Conservation (phyloP, 148 eudicot species). For the Dianthus caryophyllus region DNA sequence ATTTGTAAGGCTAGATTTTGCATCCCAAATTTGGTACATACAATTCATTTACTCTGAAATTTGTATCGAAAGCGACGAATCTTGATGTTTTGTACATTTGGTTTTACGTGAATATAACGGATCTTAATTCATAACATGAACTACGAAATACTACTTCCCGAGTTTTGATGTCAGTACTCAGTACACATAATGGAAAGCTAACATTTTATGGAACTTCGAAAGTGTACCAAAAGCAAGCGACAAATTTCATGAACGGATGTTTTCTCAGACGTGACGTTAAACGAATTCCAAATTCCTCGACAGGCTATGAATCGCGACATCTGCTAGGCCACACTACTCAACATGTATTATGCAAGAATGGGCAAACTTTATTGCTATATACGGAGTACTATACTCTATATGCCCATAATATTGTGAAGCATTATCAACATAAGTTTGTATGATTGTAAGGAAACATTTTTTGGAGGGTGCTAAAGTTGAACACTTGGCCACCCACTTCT, state of each 20-base stretch:
- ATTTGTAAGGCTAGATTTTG: conserved; percentile 20
- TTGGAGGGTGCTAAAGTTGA: conserved; percentile 25
- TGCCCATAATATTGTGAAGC: conserved; percentile 25
- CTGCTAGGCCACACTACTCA: neutral
- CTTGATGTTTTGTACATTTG: too few species aligned
- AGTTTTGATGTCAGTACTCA: too few species aligned
- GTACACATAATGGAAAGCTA: too few species aligned
- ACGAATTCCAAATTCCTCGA: neutral
- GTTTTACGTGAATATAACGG: too few species aligned
- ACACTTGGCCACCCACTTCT: conserved; percentile 25
- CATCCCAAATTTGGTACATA: conserved; percentile 22
- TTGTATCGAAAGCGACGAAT: conserved; percentile 2
- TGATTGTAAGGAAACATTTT: conserved; percentile 23
- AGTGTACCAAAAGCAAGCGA: neutral
- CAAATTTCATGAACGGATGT: neutral
- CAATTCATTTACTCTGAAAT: conserved; percentile 4
- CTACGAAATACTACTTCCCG: too few species aligned
- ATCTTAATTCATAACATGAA: too few species aligned
- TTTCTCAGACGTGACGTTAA: neutral
- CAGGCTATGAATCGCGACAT: too few species aligned
- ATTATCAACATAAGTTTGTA: conserved; percentile 12
- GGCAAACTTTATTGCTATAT: conserved; percentile 10
- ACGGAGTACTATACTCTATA: too few species aligned
- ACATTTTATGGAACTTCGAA: too few species aligned
- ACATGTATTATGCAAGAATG: conserved; percentile 23